phyloP scores from a whole-genome alignment of 179 eudicot genomes.

The Nepenthes alata region DNA sequence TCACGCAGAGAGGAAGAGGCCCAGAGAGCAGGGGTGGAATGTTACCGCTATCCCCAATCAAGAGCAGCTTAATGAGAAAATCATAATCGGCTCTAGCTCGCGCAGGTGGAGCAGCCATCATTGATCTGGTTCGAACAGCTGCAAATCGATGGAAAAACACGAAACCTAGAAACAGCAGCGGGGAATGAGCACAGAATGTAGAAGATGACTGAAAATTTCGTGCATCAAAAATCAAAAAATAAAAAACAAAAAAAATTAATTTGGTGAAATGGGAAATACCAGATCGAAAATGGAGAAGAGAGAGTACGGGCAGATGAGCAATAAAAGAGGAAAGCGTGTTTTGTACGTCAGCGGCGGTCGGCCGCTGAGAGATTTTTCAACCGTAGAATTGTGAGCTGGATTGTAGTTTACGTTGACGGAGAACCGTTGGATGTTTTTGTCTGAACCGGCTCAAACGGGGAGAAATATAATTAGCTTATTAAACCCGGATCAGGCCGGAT shows the following conservation, averaged over 20 bases:
- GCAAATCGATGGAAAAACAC: background rate
- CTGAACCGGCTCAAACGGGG: no score
- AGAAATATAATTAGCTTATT: no score
- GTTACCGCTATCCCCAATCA: conserved; percentile 16
- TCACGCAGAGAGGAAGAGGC: background rate
- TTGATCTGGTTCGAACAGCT: conserved; percentile 1
- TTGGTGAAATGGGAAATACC: no score
- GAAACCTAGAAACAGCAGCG: conserved; percentile 6
- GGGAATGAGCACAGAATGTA: conserved; percentile 3
- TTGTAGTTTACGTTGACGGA: no score
- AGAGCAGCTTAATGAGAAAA: conserved; percentile 13
- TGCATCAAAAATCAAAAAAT: background rate
- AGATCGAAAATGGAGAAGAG: no score
- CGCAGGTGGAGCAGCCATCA: conserved; percentile 14
- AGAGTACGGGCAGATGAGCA: no score
- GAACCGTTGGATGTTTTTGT: no score
- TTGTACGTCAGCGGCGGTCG: no score
- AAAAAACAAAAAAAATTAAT: background rate
- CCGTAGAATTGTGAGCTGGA: no score
- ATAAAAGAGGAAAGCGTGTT: no score
- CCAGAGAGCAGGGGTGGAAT: background rate
- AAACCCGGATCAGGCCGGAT: no score
- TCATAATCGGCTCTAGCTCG: conserved; percentile 17
- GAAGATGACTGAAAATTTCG: background rate
- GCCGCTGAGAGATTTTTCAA: no score